Evolutionary conservation across 306 rosid genomes (phyloP), one percentile per base, ranked within the genome.

Genomic region (Psophocarpus tetragonolobus): DNA sequence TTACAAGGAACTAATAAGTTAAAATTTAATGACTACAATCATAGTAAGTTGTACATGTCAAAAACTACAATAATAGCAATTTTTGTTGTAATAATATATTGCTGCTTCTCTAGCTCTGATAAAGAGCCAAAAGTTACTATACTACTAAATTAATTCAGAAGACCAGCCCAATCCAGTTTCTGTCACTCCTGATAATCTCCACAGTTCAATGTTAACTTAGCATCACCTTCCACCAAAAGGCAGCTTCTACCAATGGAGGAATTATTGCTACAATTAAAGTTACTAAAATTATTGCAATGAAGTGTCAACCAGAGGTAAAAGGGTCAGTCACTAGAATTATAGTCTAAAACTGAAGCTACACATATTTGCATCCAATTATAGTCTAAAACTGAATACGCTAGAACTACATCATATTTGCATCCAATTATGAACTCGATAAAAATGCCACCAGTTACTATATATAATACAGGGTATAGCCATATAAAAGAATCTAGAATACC

Each of bases 401-500:
- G n/a, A n/a, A n/a, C n/a, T n/a, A 3, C 7, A 45, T 17, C n/a
- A 15, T 47, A n/a, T 17, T n/a, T n/a, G n/a, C n/a, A n/a, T 9
- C 54, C 54, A 56, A 56, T 56, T 24, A 56, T 24, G 35, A 56
- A 56, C 35, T 56, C 63, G 5, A 21, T 20, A 51, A 56, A 56
- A 56, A 56, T 24, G 6, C 3, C 35, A 56, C 63, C 35, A 53
- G 6, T 8, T 4, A 26, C 17, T 23, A 11, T 24, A 56, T 58
- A 58, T 26, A 5, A 15, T 27, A 29, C 18, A 15, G 65, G 36
- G 20, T 58, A 26, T 27, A 58, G 27, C 20, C 36, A 26, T 12
- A 35, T 58, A 13, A 58, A 58, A 36, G 33, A 77, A 63, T 71
- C 87, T 85, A 89, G 73, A 89, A 89, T 73, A 85, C 97, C 86